Evolutionary conservation across 352 stramenopile genomes (phyloP), one percentile per base, ranked within the genome.

Genomic region (Phytopythium aichiense): DNA sequence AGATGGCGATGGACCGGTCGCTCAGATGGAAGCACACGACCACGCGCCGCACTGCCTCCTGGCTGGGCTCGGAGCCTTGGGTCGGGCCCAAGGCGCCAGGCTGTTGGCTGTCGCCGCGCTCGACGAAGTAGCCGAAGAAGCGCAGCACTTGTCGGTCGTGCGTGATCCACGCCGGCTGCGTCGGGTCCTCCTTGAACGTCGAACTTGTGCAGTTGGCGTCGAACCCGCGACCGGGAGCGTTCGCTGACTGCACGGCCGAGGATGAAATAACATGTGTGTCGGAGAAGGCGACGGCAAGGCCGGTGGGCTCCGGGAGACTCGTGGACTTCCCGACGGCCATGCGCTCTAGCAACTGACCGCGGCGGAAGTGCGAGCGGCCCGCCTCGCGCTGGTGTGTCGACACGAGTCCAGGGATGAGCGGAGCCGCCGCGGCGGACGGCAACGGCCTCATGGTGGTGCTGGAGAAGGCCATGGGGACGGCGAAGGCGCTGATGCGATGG

Each of bases 41-140:
- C 16, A 96, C 71, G 23, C 85, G 81, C 25, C 84, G 77, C 20
- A 88, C 67, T 12, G 67, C 68, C 9, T 67, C 11, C 5, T n/a
- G 25, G 2, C 2, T 37, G 3, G 28, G 35, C 28, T 33, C 25
- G 13, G 30, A 13, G 18, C 50, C 25, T 69, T 61, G 16, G 50
- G 58, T 49, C 20, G 9, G n/a, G 1, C 45, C 4, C 0, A 18
- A 51, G 45, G 9, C 13, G 45, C 8, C 22, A 15, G 35, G 35
- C 35, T 40, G 35, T 8, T 40, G 35, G 16, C 62, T 54, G 57
- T 65, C 56, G 49, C 69, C 60, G 60, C 71, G 67, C 37, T 88
- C 71, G 7, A 68, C 61, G 50, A 96, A 97, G 66, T 95, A 98
- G 2, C 79, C 86, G 49, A 92, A 97, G 74, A 97, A 97, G 22